phyloP scores from a whole-genome alignment of 768 basidiomycete species.

The Serendipita sp. region DNA sequence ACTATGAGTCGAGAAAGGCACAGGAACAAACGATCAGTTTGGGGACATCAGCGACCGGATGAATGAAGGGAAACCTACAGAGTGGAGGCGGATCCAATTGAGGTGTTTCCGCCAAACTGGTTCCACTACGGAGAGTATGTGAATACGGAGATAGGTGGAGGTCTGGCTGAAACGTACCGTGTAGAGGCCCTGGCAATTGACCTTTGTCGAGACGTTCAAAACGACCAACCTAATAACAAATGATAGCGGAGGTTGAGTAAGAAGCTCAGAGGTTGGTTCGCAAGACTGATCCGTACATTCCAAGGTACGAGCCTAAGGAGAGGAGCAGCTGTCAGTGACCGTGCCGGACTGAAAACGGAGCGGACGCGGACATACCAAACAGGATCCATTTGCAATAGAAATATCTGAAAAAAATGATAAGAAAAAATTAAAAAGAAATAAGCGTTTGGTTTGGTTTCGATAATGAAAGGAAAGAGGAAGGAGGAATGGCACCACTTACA shows the following conservation, averaged over 20 bases:
- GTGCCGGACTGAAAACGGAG: neutral
- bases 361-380: slow-evolving; percentile 17
- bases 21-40: neutral
- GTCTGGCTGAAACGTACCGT: slow-evolving; percentile 43
- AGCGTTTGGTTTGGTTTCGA: neutral
- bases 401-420: slow-evolving; percentile 38
- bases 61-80: slow-evolving; percentile 54
- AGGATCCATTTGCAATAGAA: slow-evolving; percentile 54
- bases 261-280: slow-evolving; percentile 3
- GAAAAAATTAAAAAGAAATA: neutral
- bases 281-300: slow-evolving; percentile 36
- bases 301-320: slow-evolving; percentile 38
- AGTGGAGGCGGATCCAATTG: slow-evolving; percentile 50
- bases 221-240: slow-evolving; percentile 32
- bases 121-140: neutral
- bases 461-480: neutral
- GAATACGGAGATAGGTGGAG: slow-evolving; percentile 6
- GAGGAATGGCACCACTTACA: slow-evolving; percentile 7
- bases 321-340: neutral
- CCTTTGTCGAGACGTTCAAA: slow-evolving; percentile 40
- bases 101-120: slow-evolving; percentile 42
- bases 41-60: slow-evolving; percentile 23
- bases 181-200: slow-evolving; percentile 53
- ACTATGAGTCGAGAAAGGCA: neutral
- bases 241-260: neutral